Conservation (phyloP, 2,329 filamentous ascomycete genomes). For the Aspergillus sp. region DNA sequence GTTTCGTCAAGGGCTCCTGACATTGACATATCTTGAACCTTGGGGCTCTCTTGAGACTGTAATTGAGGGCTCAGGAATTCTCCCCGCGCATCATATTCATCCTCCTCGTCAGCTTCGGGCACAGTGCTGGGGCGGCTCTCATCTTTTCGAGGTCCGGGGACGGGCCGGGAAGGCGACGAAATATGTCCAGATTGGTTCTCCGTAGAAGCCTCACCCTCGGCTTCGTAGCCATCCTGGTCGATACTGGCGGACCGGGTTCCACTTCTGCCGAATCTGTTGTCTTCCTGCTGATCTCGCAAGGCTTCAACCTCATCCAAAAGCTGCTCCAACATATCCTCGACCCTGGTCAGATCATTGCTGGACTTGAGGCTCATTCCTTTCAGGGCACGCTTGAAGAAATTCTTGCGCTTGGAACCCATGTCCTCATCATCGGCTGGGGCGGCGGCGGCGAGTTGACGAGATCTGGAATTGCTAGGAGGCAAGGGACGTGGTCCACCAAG, state of each 20-base stretch:
- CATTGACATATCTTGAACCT: slow-evolving; percentile 19
- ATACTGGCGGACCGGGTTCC: slow-evolving; percentile 40
- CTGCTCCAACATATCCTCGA: slow-evolving; percentile 87
- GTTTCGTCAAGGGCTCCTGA: slow-evolving; percentile 59
- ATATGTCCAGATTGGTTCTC: slow-evolving; percentile 63
- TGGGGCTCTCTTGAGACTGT: slow-evolving; percentile 51
- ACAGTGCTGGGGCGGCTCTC: slow-evolving; percentile 87
- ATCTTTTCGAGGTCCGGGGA: slow-evolving; percentile 42
- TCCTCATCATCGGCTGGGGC: slow-evolving; percentile 48
- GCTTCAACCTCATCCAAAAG: slow-evolving; percentile 86
- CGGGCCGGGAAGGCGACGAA: slow-evolving; percentile 45
- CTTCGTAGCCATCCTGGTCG: slow-evolving; percentile 72
- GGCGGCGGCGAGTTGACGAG: slow-evolving; percentile 39
- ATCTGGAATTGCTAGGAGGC: slow-evolving; percentile 57
- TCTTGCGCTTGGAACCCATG: slow-evolving; percentile 69
- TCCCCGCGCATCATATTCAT: slow-evolving; percentile 46
- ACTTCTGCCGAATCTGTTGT: slow-evolving; percentile 18
- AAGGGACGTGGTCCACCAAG: slow-evolving; percentile 80
- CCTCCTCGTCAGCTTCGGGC: slow-evolving; percentile 71
- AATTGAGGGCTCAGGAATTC: slow-evolving; percentile 49
- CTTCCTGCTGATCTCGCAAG: slow-evolving; percentile 53
- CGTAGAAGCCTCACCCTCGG: slow-evolving; percentile 66
- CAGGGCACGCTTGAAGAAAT: slow-evolving; percentile 87
- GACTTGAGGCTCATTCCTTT: slow-evolving; percentile 84
- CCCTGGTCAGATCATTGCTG: slow-evolving; percentile 75